A percentile compares a stretch with the other conserved stretches of the same genome.
phyloP scores from a whole-genome alignment of 306 rosid species.

The Gleditsia sinensis region DNA sequence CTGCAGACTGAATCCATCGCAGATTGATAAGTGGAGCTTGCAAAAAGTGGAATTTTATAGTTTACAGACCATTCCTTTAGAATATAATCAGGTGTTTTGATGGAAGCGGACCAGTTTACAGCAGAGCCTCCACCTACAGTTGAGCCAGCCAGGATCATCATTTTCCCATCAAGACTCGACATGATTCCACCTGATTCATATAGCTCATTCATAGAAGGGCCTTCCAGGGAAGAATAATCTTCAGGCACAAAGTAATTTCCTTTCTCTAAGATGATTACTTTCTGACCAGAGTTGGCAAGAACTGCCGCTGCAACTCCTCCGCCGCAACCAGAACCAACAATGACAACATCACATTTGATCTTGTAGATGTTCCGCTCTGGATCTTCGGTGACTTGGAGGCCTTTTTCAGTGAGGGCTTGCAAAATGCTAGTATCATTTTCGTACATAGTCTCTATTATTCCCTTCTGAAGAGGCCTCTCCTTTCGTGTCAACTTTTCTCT shows the following conservation, averaged over 20 bases:
- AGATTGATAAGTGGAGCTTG: constrained; percentile 59
- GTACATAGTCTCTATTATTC: constrained; percentile 61
- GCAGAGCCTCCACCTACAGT: constrained; percentile 98
- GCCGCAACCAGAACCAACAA: constrained; percentile 91
- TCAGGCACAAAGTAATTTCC: constrained; percentile 78
- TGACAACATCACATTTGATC: constrained; percentile 85
- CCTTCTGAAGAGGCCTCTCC: constrained; percentile 79
- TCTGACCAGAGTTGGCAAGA: constrained; percentile 78
- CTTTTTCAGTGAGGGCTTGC: constrained; percentile 61
- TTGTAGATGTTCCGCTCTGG: constrained; percentile 43
- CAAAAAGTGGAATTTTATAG: constrained; percentile 62
- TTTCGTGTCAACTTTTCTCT: constrained; percentile 46
- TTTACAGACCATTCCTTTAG: constrained; percentile 75
- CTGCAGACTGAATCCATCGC: constrained; percentile 81
- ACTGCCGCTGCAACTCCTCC: constrained; percentile 99
- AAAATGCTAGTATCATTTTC: constrained; percentile 57
- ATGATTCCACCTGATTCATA: constrained; percentile 71
- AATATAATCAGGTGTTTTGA: constrained; percentile 74
- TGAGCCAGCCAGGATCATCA: constrained; percentile 80
- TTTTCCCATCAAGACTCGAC: constrained; percentile 68
- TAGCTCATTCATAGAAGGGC: constrained; percentile 71
- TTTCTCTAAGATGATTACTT: constrained; percentile 81
- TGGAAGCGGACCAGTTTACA: constrained; percentile 90
- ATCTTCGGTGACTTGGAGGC: constrained; percentile 66
- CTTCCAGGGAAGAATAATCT: constrained; percentile 88